Evolutionary conservation across 306 rosid genomes (phyloP).

Genomic region (Luffa acutangula): DNA sequence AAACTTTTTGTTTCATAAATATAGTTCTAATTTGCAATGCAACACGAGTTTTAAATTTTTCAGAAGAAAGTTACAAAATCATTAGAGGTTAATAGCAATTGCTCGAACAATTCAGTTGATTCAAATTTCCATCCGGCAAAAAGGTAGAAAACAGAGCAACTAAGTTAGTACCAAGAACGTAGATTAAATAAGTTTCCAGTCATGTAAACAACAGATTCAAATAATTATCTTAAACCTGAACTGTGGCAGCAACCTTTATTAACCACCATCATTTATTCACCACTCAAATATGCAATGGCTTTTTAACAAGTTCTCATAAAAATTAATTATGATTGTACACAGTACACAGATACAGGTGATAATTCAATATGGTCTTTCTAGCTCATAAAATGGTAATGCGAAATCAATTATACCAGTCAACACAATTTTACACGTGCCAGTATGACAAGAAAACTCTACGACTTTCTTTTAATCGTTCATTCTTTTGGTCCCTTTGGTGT

Average conservation of each 20-base stretch:
- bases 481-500: no score
- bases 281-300: neutral
- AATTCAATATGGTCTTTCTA: neutral
- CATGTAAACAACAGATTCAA: neutral
- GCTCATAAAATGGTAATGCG: neutral
- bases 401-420: neutral
- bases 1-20: neutral
- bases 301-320: neutral
- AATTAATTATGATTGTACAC: neutral
- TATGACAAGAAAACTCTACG: neutral
- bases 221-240: neutral
- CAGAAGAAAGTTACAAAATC: neutral
- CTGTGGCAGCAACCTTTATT: neutral
- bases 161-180: neutral
- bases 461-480: no score
- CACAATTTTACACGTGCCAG: neutral
- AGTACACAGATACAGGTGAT: neutral
- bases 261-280: neutral
- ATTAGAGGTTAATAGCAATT: neutral
- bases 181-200: neutral
- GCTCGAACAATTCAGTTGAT: neutral
- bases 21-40: neutral
- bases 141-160: neutral
- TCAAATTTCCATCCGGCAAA: neutral
- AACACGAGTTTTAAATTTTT: neutral